phyloP scores from a whole-genome alignment of 306 rosid species.

The Dryas alaskensis region DNA sequence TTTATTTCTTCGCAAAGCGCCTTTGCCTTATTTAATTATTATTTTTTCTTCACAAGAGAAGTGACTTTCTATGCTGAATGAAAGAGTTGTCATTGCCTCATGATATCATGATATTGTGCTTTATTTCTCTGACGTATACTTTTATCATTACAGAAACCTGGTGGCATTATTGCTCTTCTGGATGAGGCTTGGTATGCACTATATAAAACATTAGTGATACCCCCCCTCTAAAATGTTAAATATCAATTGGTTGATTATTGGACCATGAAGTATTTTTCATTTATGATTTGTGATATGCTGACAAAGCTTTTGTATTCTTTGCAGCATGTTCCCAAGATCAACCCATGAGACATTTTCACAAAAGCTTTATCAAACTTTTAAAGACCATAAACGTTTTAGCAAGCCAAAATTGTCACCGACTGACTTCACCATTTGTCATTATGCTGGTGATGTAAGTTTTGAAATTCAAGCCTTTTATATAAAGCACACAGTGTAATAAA shows the following conservation, averaged over 20 bases:
- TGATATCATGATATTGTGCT: not conserved
- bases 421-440: constrained; percentile 79
- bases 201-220: constrained; percentile 17
- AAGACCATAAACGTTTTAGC: constrained; percentile 84
- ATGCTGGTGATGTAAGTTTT: constrained; percentile 91
- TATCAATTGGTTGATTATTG: constrained; percentile 11
- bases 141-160: constrained; percentile 78
- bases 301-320: constrained; percentile 37
- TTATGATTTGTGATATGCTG: constrained; percentile 34
- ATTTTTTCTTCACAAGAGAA: not conserved
- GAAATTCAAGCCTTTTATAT: not conserved
- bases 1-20: not conserved
- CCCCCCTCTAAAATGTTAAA: constrained; percentile 12
- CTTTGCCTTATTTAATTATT: not conserved
- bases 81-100: constrained; percentile 1
- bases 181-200: constrained; percentile 94
- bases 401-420: constrained; percentile 91
- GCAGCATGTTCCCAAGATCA: constrained; percentile 99
- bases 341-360: constrained; percentile 84
- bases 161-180: constrained; percentile 90
- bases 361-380: constrained; percentile 89
- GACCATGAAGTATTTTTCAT: constrained; percentile 5
- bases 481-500: not conserved
- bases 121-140: constrained; percentile 36
- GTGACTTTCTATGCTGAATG: not conserved